These are phyloP conservation scores for Saccharomyces hybrid DNA, from an alignment of 1,139 yeast species.

Conservation along the genomic window DNA sequence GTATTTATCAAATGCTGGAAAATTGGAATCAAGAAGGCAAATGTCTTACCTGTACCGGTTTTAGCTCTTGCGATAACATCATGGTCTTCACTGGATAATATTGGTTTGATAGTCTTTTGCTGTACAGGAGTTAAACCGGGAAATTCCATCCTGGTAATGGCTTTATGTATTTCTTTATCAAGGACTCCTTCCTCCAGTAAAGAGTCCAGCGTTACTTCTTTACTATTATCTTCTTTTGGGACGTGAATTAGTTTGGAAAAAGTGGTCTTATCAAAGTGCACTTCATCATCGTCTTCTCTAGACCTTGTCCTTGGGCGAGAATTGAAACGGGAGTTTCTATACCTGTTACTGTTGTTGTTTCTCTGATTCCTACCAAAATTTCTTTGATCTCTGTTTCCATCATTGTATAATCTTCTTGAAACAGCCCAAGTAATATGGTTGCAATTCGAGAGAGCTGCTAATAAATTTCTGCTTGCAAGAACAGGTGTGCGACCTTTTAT, in stretches of 20 bases:
- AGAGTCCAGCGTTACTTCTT: conserved; percentile 21
- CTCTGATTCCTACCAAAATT: neutral
- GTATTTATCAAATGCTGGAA: conserved; percentile 48
- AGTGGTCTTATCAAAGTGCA: conserved; percentile 6
- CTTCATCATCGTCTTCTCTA: conserved; percentile 9
- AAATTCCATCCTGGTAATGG: conserved; percentile 40
- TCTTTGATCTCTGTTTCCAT: neutral
- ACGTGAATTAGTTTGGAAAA: conserved; percentile 17
- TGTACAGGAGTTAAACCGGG: conserved; percentile 70
- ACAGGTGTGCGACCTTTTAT: neutral
- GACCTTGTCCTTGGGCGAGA: conserved; percentile 3
- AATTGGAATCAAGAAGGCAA: conserved; percentile 78
- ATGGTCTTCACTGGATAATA: conserved; percentile 43
- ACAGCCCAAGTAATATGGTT: neutral
- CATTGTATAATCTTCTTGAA: neutral
- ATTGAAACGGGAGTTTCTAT: neutral
- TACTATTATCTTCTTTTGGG: conserved; percentile 13
- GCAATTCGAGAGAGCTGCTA: neutral
- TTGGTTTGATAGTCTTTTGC: conserved; percentile 61
- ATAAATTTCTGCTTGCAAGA: neutral
- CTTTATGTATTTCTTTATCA: conserved; percentile 23
- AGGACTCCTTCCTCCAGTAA: conserved; percentile 24
- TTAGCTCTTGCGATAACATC: conserved; percentile 85
- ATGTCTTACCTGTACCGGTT: conserved; percentile 94
- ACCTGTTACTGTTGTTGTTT: neutral